Evolutionary conservation across 495 filamentous ascomycete species (phyloP).

Genomic region (Penicillium bialowiezense): DNA sequence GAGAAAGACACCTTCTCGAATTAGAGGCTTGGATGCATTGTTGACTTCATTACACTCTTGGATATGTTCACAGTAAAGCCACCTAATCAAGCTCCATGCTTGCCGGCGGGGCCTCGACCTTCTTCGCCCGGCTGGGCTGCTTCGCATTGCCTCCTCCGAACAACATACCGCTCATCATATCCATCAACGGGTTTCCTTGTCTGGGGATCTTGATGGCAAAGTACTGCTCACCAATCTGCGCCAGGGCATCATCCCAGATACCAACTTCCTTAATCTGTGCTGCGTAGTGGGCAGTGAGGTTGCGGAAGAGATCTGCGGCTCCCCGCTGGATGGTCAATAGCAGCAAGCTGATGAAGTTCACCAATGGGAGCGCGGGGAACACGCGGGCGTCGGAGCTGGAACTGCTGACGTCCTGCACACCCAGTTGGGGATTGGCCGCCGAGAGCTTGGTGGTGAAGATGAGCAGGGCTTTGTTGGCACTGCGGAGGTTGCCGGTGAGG

Average conservation of each 20-base stretch:
- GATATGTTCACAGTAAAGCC: slow-evolving; percentile 8
- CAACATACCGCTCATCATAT: slow-evolving; percentile 97
- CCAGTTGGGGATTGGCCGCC: slow-evolving; percentile 64
- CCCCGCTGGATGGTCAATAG: slow-evolving; percentile 82
- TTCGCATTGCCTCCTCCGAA: slow-evolving; percentile 60
- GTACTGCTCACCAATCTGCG: slow-evolving; percentile 92
- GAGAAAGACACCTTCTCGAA: slow-evolving; percentile 49
- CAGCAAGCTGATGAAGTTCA: slow-evolving; percentile 88
- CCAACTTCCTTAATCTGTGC: slow-evolving; percentile 69
- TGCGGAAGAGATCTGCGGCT: slow-evolving; percentile 73
- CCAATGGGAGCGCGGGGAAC: slow-evolving; percentile 78
- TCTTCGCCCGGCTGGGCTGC: slow-evolving; percentile 37
- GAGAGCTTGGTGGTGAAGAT: slow-evolving; percentile 74
- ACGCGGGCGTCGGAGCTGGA: slow-evolving; percentile 71
- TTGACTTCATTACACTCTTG: slow-evolving; percentile 22
- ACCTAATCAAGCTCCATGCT: slow-evolving; percentile 55
- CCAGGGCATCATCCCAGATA: slow-evolving; percentile 79
- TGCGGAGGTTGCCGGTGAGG: slow-evolving; percentile 82
- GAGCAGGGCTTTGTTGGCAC: slow-evolving; percentile 76
- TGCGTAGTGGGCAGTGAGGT: slow-evolving; percentile 78
- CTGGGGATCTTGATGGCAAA: slow-evolving; percentile 89
- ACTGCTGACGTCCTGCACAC: slow-evolving; percentile 78
- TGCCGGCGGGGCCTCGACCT: slow-evolving; percentile 47
- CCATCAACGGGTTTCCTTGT: slow-evolving; percentile 84
- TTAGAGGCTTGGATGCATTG: slow-evolving; percentile 11